These are phyloP conservation scores for Tubosaeta sp. DNA, from an alignment of 768 basidiomycete species.

Conservation along the genomic window DNA sequence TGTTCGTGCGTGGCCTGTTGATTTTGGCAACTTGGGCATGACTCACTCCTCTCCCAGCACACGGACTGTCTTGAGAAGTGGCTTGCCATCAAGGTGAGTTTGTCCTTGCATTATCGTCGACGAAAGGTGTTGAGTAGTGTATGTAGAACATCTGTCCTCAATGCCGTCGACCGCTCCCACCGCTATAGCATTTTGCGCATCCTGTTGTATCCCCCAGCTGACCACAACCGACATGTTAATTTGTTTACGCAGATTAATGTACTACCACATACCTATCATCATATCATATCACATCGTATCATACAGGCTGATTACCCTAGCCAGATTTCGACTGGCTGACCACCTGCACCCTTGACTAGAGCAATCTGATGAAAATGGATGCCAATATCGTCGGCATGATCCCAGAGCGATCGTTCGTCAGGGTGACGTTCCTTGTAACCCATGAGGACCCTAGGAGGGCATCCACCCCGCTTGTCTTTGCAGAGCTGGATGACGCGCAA, in stretches of 20 bases:
- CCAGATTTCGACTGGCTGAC: slow-evolving; percentile 70
- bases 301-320: slow-evolving; percentile 38
- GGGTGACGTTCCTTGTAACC: slow-evolving; percentile 87
- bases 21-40: not conserved
- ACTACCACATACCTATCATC: slow-evolving; percentile 7
- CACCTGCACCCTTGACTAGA: slow-evolving; percentile 54
- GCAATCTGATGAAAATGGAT: slow-evolving; percentile 56
- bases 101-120: not conserved
- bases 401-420: slow-evolving; percentile 75
- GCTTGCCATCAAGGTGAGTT: slow-evolving; percentile 66
- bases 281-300: not conserved
- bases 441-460: slow-evolving; percentile 53
- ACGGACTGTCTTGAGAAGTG: slow-evolving; percentile 86
- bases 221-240: not conserved
- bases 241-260: not conserved
- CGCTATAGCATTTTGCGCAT: slow-evolving; percentile 43
- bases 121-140: not conserved
- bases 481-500: slow-evolving; percentile 38
- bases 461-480: slow-evolving; percentile 9
- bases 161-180: slow-evolving; percentile 79
- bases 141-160: slow-evolving; percentile 86
- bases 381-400: slow-evolving; percentile 46
- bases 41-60: slow-evolving; percentile 44
- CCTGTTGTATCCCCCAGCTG: slow-evolving; percentile 1
- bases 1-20: slow-evolving; percentile 57